Base-by-base conservation (phyloP, 1,284 basidiomycete species). In the Agaricales sp. region DNA sequence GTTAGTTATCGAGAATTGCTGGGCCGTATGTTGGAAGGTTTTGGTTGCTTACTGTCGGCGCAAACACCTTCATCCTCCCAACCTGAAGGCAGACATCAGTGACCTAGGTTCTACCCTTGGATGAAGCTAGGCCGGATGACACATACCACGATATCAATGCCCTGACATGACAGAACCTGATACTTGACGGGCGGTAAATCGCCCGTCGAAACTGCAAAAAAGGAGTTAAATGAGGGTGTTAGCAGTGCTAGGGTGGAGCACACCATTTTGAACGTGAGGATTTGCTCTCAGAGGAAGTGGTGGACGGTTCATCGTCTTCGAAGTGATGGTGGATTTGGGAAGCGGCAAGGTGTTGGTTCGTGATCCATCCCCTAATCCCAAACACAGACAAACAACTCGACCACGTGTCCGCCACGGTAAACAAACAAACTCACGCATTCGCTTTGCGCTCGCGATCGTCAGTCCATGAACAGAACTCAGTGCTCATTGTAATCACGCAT, bases 41-140 rank as follows among this genome's bases (percentile, higher is more conserved):
- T 50, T 51, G 20, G 11, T 35, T 25, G 70, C 81, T 59, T 66
- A 91, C 87, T 47, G 92, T 95, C 45, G 88, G 88, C 45, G 73
- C 74, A 48, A 70, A 67, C 49, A 97, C 87, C 73, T 98, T 99
- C 67, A 98, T 77, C 53, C 95, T 75, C 6, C 92, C 95, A 51
- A 88, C 84, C 85, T 88, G 58, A 3, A 18, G 47, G 46, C 47
- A 48, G 30, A 23, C 14, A 49, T 45, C 47, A 22, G 50, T 21
- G 11, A 35, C 22, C 50, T 24, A 44, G 35, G 19, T 46, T 43
- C 35, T 26, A 25, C n/a, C 43, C 50, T 30, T 22, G 23, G 38
- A 35, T 37, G 24, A 64, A n/a, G n/a, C n/a, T n/a, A n/a, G n/a
- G n/a, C n/a, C n/a, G n/a, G n/a, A n/a, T n/a, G n/a, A n/a, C n/a